Evolutionary conservation across 2,329 filamentous ascomycete species (phyloP), one percentile per base, ranked within the genome.

Genomic region (Botrytis tulipae): DNA sequence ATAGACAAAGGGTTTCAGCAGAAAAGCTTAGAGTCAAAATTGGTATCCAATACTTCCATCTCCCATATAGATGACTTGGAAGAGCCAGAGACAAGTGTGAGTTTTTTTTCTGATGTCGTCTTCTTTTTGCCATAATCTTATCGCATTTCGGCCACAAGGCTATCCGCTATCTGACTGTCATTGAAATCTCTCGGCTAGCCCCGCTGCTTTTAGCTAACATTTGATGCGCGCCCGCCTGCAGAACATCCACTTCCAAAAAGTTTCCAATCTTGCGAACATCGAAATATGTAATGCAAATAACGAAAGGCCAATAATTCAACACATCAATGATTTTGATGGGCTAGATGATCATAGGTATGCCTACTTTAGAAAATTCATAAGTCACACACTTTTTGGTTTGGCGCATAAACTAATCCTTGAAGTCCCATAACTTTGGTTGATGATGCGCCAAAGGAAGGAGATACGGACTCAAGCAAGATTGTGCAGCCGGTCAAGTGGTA

Each of bases 171-270:
- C 46, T 67, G 35, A 37, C 63, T 57, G 29, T 57, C 51, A 18
- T 57, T 57, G 51, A 48, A 40, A 12, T 40, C 29, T 62, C 54
- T 59, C 20, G 63, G 51, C 71, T 57, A 63, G 67, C 44, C 72
- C 59, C 66, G 25, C 72, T 59, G 71, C 71, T 65, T 65, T 63
- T 29, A 54, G 40, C 72, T 73, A 70, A 73, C 9, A 57, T 54
- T 40, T 67, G 18, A 70, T 46, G 29, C 29, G 51, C 51, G n/a
- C 51, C 51, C n/a, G 16, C 59, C 37, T 40, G 40, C 42, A 73
- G 72, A 73, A 70, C 72, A 62, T 54, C 57, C 40, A 70, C 72
- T 54, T 44, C 57, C 40, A 73, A 65, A 73, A 73, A 70, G 59
- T 70, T 63, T 44, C 71, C 22, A 67, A 46, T 25, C 35, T 48